Percentiles rank a stretch among this genome's conserved stretches.
Evolutionary conservation across 345 rosid species (phyloP).

Genomic region (Dimocarpus longan): DNA sequence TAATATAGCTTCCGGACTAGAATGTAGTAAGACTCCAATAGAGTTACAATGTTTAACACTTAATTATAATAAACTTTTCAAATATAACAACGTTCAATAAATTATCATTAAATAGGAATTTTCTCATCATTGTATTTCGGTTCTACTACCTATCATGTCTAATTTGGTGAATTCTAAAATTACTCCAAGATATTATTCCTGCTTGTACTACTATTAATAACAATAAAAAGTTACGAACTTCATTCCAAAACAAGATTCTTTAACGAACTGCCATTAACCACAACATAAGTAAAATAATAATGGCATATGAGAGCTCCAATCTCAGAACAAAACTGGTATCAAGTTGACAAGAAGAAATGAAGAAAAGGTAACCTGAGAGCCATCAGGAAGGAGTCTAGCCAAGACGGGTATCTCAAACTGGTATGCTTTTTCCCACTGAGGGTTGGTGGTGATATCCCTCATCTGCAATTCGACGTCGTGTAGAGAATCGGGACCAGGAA

Average conservation of each 20-base stretch:
- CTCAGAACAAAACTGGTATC: not conserved
- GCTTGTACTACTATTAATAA: not conserved
- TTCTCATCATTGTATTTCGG: not conserved
- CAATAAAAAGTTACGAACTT: not conserved
- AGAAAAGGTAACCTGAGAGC: slow-evolving; percentile 53
- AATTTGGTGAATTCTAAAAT: not conserved
- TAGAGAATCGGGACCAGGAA: slow-evolving; percentile 65
- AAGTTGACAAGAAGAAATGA: not conserved
- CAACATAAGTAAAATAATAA: not conserved
- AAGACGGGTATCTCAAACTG: slow-evolving; percentile 83
- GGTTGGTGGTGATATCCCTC: slow-evolving; percentile 75
- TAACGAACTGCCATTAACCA: not conserved
- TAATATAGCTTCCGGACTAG: not conserved
- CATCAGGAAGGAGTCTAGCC: slow-evolving; percentile 67
- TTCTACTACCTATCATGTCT: not conserved
- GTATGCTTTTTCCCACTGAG: slow-evolving; percentile 79
- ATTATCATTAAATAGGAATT: not conserved
- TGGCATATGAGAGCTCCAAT: not conserved
- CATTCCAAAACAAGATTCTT: not conserved
- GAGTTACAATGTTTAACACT: not conserved
- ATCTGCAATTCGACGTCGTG: slow-evolving; percentile 75
- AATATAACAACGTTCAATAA: not conserved
- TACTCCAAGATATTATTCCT: not conserved
- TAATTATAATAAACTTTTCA: not conserved
- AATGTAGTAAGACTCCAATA: not conserved